Conservation (phyloP, 352 stramenopile species). For the Aphanomyces invadans region DNA sequence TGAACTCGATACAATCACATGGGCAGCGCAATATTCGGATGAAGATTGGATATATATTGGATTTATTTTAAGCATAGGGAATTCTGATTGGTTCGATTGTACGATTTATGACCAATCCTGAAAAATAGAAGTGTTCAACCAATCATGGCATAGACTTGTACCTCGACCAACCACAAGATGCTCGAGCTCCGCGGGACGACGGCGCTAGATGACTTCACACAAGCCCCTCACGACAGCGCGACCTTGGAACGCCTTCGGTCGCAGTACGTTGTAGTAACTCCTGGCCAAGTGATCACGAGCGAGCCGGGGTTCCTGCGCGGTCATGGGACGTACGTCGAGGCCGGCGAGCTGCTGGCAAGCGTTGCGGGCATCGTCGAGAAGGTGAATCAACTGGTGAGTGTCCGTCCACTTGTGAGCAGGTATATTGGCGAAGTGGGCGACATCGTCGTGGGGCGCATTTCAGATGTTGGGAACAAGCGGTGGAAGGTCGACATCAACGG, state of each 20-base stretch:
- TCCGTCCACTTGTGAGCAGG: constrained; percentile 83
- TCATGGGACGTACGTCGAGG: constrained; percentile 92
- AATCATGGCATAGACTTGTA: not conserved
- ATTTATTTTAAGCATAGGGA: too few relatives aligned
- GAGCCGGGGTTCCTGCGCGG: constrained; percentile 83
- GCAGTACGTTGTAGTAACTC: constrained; percentile 59
- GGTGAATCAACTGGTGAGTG: constrained; percentile 94
- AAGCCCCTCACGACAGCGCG: constrained; percentile 1
- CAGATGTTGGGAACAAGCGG: constrained; percentile 87
- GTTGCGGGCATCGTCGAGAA: constrained; percentile 92
- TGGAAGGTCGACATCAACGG: constrained; percentile 94
- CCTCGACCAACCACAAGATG: not conserved
- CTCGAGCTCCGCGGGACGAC: not conserved
- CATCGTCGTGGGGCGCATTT: constrained; percentile 93
- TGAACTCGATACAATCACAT: too few relatives aligned
- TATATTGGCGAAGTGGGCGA: constrained; percentile 95
- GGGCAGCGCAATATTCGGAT: too few relatives aligned
- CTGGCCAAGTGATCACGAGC: constrained; percentile 68
- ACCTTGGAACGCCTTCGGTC: constrained; percentile 7
- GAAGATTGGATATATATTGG: too few relatives aligned
- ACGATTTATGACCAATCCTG: too few relatives aligned
- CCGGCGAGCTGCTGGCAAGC: constrained; percentile 84
- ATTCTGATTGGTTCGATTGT: too few relatives aligned
- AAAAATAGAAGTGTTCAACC: too few relatives aligned
- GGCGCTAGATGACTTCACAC: constrained; percentile 13